Percentiles rank a stretch among this genome's conserved stretches.
phyloP scores from a whole-genome alignment of 371 early-diverging fungal species.

The Rhizopus stolonifer region DNA sequence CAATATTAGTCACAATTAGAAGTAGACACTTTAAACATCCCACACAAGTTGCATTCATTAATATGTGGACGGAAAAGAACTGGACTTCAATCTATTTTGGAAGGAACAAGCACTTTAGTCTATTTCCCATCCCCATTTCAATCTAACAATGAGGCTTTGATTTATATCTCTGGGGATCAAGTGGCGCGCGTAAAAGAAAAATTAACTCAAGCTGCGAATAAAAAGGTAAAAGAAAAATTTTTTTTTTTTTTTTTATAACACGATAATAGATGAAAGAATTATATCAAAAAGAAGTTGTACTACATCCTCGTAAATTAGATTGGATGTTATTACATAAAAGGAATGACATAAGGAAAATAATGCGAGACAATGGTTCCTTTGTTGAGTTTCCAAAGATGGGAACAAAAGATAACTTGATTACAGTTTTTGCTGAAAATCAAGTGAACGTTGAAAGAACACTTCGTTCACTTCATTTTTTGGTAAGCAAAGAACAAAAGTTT shows the following conservation, averaged over 20 bases:
- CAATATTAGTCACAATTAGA: neutral
- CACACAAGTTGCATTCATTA: slow-evolving; percentile 47
- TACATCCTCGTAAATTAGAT: slow-evolving; percentile 68
- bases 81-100: slow-evolving; percentile 69
- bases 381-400: slow-evolving; percentile 69
- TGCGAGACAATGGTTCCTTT: slow-evolving; percentile 73
- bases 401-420: slow-evolving; percentile 47
- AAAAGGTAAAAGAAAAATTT: slow-evolving; percentile 27
- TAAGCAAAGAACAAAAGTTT: neutral
- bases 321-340: slow-evolving; percentile 70
- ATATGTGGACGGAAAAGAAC: slow-evolving; percentile 68
- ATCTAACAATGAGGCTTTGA: slow-evolving; percentile 11
- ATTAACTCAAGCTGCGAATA: slow-evolving; percentile 25
- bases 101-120: slow-evolving; percentile 78
- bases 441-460: slow-evolving; percentile 76
- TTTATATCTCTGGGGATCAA: slow-evolving; percentile 41
- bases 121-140: slow-evolving; percentile 67
- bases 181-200: slow-evolving; percentile 34
- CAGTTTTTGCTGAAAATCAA: slow-evolving; percentile 67
- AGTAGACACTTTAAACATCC: slow-evolving; percentile 27
- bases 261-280: slow-evolving; percentile 42
- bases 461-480: slow-evolving; percentile 57
- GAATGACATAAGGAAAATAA: slow-evolving; percentile 65
- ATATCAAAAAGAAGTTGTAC: slow-evolving; percentile 41
- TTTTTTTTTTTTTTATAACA: neutral